Evolutionary conservation across 768 basidiomycete species (phyloP).

Genomic region (Mycena galopus): DNA sequence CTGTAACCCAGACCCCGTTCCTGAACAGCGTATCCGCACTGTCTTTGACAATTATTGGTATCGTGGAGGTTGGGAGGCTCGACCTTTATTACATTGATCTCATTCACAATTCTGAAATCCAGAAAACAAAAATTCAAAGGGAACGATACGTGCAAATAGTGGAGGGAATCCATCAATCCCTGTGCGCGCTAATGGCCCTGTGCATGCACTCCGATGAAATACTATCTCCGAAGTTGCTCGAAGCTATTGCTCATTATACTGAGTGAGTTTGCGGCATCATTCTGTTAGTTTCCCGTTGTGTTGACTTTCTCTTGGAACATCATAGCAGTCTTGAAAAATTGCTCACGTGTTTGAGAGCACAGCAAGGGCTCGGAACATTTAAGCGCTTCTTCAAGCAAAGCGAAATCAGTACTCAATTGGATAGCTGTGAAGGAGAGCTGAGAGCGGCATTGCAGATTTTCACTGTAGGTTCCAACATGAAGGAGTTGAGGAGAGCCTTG

Average conservation of each 20-base stretch:
- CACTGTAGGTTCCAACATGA: not conserved
- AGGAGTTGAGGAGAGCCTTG: not conserved
- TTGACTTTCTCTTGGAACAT: not conserved
- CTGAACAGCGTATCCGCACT: conserved; percentile 7
- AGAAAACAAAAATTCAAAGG: too few species aligned
- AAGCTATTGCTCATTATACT: not conserved
- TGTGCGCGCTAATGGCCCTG: not conserved
- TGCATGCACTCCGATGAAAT: conserved; percentile 1
- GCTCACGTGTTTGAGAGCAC: not conserved
- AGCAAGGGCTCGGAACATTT: conserved; percentile 1
- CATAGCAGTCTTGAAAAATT: conserved; percentile 9
- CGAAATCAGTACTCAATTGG: conserved; percentile 5
- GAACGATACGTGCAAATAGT: conserved; percentile 7
- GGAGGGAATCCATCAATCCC: not conserved
- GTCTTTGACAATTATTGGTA: not conserved
- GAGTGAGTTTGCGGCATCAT: not conserved
- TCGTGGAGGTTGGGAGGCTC: not conserved
- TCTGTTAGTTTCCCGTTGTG: not conserved
- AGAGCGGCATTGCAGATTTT: not conserved
- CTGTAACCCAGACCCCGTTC: not conserved
- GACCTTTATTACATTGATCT: not conserved
- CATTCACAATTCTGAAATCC: not conserved
- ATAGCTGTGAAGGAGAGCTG: not conserved
- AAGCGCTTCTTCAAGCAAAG: conserved; percentile 12
- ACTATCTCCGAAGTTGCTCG: not conserved